Evolutionary conservation across 495 filamentous ascomycete species (phyloP).

Genomic region (Aspergillus kassunensis): DNA sequence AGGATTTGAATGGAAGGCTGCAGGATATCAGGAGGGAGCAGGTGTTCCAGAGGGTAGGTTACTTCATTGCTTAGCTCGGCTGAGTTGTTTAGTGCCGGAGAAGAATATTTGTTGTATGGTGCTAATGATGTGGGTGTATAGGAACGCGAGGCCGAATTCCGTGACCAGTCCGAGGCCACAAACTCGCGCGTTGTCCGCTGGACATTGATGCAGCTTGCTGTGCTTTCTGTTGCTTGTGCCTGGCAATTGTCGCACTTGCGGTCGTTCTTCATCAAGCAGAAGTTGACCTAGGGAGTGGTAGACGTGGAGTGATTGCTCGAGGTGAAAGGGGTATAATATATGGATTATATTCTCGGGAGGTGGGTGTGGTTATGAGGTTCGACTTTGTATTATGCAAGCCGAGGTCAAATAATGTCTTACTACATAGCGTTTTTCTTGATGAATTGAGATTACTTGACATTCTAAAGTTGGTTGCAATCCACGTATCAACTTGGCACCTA

Average conservation of each 20-base stretch:
- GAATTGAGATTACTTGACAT: constrained; percentile 4
- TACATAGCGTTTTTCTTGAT: constrained; percentile 10
- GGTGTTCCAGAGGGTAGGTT: constrained; percentile 87
- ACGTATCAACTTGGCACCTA: neutral
- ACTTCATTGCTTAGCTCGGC: constrained; percentile 1
- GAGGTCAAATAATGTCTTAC: constrained; percentile 7
- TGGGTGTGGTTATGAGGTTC: neutral
- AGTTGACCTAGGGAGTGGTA: constrained; percentile 61
- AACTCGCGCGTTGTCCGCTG: constrained; percentile 92
- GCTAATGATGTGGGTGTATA: constrained; percentile 26
- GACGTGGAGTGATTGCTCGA: neutral
- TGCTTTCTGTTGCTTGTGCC: constrained; percentile 88
- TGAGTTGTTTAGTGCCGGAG: neutral
- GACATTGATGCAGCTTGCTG: constrained; percentile 83
- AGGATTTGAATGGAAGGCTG: constrained; percentile 82
- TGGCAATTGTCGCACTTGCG: constrained; percentile 96
- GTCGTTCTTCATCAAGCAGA: constrained; percentile 99
- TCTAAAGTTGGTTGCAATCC: neutral
- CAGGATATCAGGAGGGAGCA: constrained; percentile 91
- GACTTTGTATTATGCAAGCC: too few species aligned
- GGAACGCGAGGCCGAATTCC: constrained; percentile 97
- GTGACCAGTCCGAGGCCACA: constrained; percentile 92
- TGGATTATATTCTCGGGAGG: neutral
- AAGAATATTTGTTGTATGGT: neutral
- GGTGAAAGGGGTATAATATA: neutral